Conservation (phyloP, 345 rosid genomes). For the Citrus glauca region DNA sequence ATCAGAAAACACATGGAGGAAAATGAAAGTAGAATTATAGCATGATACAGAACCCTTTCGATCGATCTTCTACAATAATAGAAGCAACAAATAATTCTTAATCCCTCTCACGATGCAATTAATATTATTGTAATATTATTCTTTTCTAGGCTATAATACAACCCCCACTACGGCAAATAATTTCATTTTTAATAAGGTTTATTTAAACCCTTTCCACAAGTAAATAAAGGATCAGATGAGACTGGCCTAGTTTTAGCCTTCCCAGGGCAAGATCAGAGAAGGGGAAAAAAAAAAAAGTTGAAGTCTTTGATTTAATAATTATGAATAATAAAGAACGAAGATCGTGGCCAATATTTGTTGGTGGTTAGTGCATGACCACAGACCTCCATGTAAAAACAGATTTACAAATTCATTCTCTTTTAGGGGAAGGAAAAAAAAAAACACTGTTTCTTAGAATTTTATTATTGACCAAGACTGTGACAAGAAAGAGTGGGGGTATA, state of each 20-base stretch:
- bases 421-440: background rate
- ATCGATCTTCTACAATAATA: background rate
- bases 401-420: background rate
- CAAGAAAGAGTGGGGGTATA: conserved; percentile 25
- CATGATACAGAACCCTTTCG: background rate
- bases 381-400: background rate
- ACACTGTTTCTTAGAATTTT: background rate
- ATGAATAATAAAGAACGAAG: background rate
- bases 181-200: conserved; percentile 6
- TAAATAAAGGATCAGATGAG: background rate
- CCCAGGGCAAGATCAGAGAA: conserved; percentile 5
- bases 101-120: conserved; percentile 10
- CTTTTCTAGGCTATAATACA: background rate
- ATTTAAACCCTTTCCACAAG: background rate
- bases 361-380: conserved; percentile 7
- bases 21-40: background rate
- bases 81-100: background rate
- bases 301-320: background rate
- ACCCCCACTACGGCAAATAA: conserved; percentile 24
- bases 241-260: conserved; percentile 18
- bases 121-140: background rate
- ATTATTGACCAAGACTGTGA: background rate
- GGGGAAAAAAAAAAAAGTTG: background rate
- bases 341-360: background rate
- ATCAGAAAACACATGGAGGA: background rate